phyloP scores from a whole-genome alignment of 805 yeast species.

The Pichia gijzeniarum region DNA sequence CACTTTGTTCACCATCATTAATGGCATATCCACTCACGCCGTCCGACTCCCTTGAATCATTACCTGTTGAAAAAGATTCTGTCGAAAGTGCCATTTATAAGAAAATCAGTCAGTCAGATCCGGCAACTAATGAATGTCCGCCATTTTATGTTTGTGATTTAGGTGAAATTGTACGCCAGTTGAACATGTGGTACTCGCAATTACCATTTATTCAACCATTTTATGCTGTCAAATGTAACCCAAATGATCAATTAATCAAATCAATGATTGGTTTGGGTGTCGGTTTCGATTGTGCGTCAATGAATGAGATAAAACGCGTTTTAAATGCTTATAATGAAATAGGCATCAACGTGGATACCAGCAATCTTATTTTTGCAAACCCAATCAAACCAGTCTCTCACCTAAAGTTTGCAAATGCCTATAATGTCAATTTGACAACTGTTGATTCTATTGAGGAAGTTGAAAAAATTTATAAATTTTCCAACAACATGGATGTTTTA shows the following conservation, averaged over 20 bases:
- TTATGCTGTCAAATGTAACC: constrained; percentile 94
- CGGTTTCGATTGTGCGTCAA: constrained; percentile 91
- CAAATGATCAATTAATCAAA: constrained; percentile 53
- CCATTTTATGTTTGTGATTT: constrained; percentile 86
- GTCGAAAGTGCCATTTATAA: constrained; percentile 12
- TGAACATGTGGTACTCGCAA: constrained; percentile 51
- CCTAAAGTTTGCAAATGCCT: constrained; percentile 59
- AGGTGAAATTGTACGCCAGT: constrained; percentile 60
- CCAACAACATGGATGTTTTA: constrained; percentile 49
- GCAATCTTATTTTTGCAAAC: constrained; percentile 80
- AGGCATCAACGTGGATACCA: constrained; percentile 46
- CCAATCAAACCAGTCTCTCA: constrained; percentile 90
- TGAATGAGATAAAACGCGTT: constrained; percentile 68
- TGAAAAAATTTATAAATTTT: constrained; percentile 53
- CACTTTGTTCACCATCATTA: neutral
- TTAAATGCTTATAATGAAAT: constrained; percentile 27
- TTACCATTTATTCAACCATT: constrained; percentile 79
- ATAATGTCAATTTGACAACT: constrained; percentile 65
- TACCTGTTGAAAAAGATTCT: constrained; percentile 4
- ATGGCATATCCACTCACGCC: constrained; percentile 11
- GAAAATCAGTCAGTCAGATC: constrained; percentile 15
- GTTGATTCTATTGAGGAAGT: constrained; percentile 87
- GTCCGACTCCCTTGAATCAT: constrained; percentile 2
- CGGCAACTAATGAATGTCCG: constrained; percentile 48
- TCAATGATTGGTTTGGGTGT: constrained; percentile 56